Percentiles rank a stretch among this genome's conserved stretches.
These are phyloP conservation scores for Penicillium italicum DNA, from an alignment of 2,329 filamentous ascomycete species.

Conservation along the genomic window DNA sequence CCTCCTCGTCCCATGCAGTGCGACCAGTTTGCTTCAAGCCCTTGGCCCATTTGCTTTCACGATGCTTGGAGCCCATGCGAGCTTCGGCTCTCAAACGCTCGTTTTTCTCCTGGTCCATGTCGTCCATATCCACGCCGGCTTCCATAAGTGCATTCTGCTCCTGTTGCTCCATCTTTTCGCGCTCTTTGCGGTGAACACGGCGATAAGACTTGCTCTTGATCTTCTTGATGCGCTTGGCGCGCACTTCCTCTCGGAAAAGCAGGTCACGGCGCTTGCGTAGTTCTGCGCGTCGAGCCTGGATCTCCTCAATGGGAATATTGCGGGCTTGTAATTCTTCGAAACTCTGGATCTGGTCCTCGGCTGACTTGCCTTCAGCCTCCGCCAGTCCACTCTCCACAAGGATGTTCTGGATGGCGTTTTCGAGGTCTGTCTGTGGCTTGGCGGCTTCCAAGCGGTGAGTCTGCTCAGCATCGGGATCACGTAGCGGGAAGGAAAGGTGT, in stretches of 20 bases:
- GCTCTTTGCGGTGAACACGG: conserved; percentile 80
- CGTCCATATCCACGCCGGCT: conserved; percentile 58
- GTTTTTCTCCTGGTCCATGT: conserved; percentile 61
- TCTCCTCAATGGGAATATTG: conserved; percentile 67
- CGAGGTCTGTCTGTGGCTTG: conserved; percentile 73
- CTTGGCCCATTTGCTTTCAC: conserved; percentile 91
- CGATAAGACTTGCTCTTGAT: conserved; percentile 98
- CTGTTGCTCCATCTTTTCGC: conserved; percentile 56
- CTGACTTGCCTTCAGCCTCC: conserved; percentile 55
- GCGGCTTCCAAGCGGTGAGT: conserved; percentile 55
- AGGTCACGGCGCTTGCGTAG: conserved; percentile 78
- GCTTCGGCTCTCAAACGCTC: conserved; percentile 78
- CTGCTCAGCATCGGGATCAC: conserved; percentile 62
- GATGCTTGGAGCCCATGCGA: conserved; percentile 78
- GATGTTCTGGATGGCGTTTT: conserved; percentile 80
- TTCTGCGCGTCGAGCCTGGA: conserved; percentile 68
- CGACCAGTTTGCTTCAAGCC: conserved; percentile 72
- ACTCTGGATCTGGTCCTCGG: conserved; percentile 64
- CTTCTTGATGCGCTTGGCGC: conserved; percentile 91
- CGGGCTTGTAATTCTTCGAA: conserved; percentile 68
- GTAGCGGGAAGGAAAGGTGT: conserved; percentile 81
- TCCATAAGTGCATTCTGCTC: conserved; percentile 58
- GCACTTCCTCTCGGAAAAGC: conserved; percentile 81
- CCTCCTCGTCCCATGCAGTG: conserved; percentile 84
- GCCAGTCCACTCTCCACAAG: conserved; percentile 81